These are phyloP conservation scores for Phaeosphaeria sp. DNA, from an alignment of 2,329 filamentous ascomycete genomes.

Conservation along the genomic window DNA sequence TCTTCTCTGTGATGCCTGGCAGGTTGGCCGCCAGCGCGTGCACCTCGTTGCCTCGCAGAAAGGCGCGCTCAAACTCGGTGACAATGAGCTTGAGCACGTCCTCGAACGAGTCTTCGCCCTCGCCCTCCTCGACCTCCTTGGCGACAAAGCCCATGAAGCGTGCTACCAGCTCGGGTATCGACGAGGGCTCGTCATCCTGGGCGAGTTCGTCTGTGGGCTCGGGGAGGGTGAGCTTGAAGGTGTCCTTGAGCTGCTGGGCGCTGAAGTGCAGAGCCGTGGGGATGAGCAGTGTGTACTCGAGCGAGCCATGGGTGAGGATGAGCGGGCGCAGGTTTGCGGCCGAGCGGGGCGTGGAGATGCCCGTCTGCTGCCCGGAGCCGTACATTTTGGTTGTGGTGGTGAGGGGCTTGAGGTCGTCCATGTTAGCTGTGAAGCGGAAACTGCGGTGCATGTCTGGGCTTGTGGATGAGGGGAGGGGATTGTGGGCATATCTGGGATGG, in stretches of 20 bases:
- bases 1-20: constrained; percentile 92
- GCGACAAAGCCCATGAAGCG: constrained; percentile 93
- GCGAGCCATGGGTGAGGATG: constrained; percentile 87
- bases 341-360: constrained; percentile 94
- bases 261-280: constrained; percentile 96
- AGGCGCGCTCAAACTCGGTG: constrained; percentile 95
- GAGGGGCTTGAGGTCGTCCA: constrained; percentile 3
- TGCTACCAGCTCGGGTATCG: constrained; percentile 87
- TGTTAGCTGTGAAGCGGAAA: constrained; percentile 4
- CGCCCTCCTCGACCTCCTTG: constrained; percentile 86
- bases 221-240: constrained; percentile 84
- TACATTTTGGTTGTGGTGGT: constrained; percentile 63
- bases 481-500: not conserved
- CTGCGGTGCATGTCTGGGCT: not conserved
- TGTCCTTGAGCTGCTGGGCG: constrained; percentile 90
- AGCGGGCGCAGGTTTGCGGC: constrained; percentile 91
- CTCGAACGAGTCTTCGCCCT: constrained; percentile 89
- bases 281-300: constrained; percentile 95
- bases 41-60: constrained; percentile 93
- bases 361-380: constrained; percentile 89
- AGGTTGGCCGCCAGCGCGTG: constrained; percentile 86
- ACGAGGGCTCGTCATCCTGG: constrained; percentile 98
- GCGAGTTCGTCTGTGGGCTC: constrained; percentile 95
- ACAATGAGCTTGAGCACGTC: constrained; percentile 91
- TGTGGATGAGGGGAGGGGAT: not conserved